phyloP scores from a whole-genome alignment of 257 asterid species.

The Capsicum baccatum region DNA sequence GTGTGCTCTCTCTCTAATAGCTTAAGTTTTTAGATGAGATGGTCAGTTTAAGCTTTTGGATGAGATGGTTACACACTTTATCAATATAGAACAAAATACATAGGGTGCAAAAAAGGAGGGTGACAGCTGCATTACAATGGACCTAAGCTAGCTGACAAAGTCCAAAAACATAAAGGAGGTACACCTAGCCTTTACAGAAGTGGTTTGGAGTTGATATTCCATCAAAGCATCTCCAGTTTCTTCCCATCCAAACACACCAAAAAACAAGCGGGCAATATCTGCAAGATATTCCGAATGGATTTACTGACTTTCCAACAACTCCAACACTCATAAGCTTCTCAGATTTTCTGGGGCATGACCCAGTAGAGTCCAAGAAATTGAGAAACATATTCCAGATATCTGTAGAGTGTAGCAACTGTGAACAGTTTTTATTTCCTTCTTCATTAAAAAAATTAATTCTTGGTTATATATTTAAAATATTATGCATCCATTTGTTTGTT shows the following conservation, averaged over 20 bases:
- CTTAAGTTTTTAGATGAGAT: too few species aligned
- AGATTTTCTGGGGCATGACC: background rate
- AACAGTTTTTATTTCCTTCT: background rate
- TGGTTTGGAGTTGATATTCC: background rate
- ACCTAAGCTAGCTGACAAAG: background rate
- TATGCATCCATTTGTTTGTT: slow-evolving; percentile 16
- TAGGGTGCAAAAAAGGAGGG: background rate
- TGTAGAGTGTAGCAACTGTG: background rate
- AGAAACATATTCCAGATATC: slow-evolving; percentile 3
- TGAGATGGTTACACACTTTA: too few species aligned
- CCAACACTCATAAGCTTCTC: slow-evolving; percentile 4
- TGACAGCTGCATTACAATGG: slow-evolving; percentile 12
- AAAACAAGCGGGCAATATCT: background rate
- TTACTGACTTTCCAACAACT: background rate
- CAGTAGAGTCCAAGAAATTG: background rate
- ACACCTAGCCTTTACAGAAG: background rate
- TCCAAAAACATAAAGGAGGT: background rate
- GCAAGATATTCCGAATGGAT: slow-evolving; percentile 8
- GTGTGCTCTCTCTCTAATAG: too few species aligned
- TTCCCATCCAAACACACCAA: background rate
- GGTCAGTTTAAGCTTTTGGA: too few species aligned
- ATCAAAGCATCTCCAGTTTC: slow-evolving; percentile 17
- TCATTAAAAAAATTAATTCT: slow-evolving; percentile 7
- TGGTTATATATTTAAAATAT: background rate
- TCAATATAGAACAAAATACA: background rate